Base-by-base conservation (phyloP, 2,329 filamentous ascomycete species). In the Botrytis tulipae region DNA sequence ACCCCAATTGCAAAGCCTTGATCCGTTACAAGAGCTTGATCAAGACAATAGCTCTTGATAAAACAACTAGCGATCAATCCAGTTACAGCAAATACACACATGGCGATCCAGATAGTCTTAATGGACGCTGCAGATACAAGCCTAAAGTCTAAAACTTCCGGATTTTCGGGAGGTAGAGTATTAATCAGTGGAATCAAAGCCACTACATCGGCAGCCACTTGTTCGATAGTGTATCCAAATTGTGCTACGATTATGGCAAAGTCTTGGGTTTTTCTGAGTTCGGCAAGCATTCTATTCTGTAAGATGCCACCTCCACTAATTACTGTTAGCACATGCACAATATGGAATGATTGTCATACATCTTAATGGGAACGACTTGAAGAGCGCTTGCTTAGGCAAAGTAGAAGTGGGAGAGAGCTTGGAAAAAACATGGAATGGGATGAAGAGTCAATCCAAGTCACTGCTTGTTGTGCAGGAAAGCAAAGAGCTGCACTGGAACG, bases 101-200 rank as follows among this genome's bases (percentile, higher is more conserved):
- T 84, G 42, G 87, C 84, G 37, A 85, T 84, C 85, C 86, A 89
- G 29, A 89, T 84, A 46, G 85, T 84, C 74, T 83, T 83, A 74
- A 89, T 77, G 46, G 84, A 85, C 75, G 87, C 84, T 1, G 86
- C 85, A 76, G 89, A 90, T 14, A 84, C 85, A 3, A 32, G 29
- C 16, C 20, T 57, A 16, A 67, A 54, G 25, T 42, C 35, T 18
- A 66, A 9, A 14, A 32, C 46, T 51, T 66, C 60, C 4, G 14
- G 20, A 25, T 14, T 8, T 7, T 57, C 46, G 2, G 44, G 14
- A 29, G 70, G 37, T 8, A 66, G 44, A 25, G n/a, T 25, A 12
- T 71, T 57, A 16, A 71, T 57, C 18, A 51, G 20, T 35, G 44
- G 32, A 7, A 66, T 66, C 2, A 67, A 20, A 42, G 44, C 35